Percentiles rank a stretch among this genome's conserved stretches.
Conservation (phyloP, 805 yeast species). For the Henningerozyma blattae region DNA sequence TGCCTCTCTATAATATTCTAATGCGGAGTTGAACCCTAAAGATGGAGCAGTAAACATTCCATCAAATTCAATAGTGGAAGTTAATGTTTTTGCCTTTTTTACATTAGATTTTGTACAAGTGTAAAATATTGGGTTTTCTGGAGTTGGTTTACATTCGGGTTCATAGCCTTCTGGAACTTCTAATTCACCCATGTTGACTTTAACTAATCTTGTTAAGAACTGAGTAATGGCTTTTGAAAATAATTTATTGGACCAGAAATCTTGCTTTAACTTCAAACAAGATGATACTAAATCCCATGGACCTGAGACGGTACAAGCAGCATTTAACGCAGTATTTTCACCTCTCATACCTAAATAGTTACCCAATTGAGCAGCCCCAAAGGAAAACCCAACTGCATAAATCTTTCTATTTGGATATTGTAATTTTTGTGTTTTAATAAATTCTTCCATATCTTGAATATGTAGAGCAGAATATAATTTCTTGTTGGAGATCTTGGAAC, state of each 20-base stretch:
- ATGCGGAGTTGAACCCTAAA: slow-evolving; percentile 51
- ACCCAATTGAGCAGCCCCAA: slow-evolving; percentile 56
- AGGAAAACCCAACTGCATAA: slow-evolving; percentile 53
- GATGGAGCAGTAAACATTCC: slow-evolving; percentile 45
- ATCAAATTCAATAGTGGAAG: slow-evolving; percentile 46
- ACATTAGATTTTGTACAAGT: slow-evolving; percentile 25
- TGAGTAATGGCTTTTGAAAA: slow-evolving; percentile 34
- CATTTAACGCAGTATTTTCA: slow-evolving; percentile 36
- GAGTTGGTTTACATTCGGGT: slow-evolving; percentile 11
- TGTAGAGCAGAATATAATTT: slow-evolving; percentile 52
- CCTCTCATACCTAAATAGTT: slow-evolving; percentile 61
- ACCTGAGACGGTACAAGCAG: slow-evolving; percentile 46
- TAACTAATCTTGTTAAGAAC: slow-evolving; percentile 31
- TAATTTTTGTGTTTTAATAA: slow-evolving; percentile 35
- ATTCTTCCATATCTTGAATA: slow-evolving; percentile 55
- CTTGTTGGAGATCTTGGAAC: slow-evolving; percentile 58
- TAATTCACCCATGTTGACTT: slow-evolving; percentile 30
- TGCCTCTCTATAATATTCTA: slow-evolving; percentile 53
- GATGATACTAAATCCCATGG: slow-evolving; percentile 65
- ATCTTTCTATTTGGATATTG: slow-evolving; percentile 50
- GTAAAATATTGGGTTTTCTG: slow-evolving; percentile 12
- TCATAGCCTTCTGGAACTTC: slow-evolving; percentile 17
- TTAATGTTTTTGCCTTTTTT: slow-evolving; percentile 27
- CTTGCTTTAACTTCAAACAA: slow-evolving; percentile 29
- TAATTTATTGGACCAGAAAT: slow-evolving; percentile 29